Conservation (phyloP, 768 basidiomycete species). For the Clavulina sp. region DNA sequence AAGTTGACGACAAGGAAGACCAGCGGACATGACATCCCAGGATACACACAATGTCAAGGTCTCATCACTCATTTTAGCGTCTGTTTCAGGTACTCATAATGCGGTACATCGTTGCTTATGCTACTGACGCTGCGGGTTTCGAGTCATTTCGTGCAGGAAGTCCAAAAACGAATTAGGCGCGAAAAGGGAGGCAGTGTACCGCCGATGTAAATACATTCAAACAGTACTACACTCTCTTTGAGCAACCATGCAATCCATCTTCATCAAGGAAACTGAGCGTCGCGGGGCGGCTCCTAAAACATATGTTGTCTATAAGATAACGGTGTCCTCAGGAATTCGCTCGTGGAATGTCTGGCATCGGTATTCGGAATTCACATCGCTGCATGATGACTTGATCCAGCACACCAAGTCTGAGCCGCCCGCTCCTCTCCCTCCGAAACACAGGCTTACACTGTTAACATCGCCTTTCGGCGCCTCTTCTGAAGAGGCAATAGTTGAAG, state of each 20-base stretch:
- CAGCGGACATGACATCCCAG: no score
- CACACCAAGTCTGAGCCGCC: constrained; percentile 73
- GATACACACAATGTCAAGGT: no score
- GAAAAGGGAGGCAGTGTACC: no score
- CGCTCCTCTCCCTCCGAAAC: constrained; percentile 67
- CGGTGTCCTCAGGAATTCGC: constrained; percentile 73
- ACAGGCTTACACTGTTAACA: no score
- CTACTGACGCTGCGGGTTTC: no score
- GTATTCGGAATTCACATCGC: constrained; percentile 86
- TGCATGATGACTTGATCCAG: constrained; percentile 65
- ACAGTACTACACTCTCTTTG: not conserved
- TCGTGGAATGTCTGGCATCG: constrained; percentile 90
- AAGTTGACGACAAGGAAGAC: no score
- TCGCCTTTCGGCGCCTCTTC: constrained; percentile 33
- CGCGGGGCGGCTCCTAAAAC: constrained; percentile 43
- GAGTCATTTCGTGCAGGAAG: no score
- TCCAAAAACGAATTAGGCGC: no score
- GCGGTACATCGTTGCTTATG: no score
- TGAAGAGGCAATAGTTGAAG: constrained; percentile 45
- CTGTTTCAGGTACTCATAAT: no score
- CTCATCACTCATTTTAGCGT: no score
- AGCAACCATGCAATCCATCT: constrained; percentile 49
- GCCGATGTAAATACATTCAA: no score
- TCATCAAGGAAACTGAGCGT: constrained; percentile 51
- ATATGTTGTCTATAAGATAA: constrained; percentile 70